These are phyloP conservation scores for Geotrichum fermentans DNA, from an alignment of 1,139 yeast species.

Conservation along the genomic window DNA sequence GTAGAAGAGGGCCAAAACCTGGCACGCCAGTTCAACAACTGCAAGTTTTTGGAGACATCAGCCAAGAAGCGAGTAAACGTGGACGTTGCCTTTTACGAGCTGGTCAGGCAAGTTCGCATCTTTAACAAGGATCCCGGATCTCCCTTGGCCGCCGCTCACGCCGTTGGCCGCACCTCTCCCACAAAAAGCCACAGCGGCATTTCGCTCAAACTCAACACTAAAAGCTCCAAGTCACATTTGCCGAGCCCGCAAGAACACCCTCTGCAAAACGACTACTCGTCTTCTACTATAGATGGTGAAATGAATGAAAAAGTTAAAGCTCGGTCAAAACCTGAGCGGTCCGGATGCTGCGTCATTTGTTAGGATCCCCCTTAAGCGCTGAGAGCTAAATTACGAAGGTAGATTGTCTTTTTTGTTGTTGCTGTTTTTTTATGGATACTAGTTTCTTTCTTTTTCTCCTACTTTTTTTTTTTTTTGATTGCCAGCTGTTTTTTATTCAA, in stretches of 20 bases:
- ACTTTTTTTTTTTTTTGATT: neutral
- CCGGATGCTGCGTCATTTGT: constrained; percentile 1
- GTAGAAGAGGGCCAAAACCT: constrained; percentile 76
- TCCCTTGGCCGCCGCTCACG: constrained; percentile 23
- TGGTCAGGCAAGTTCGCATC: constrained; percentile 61
- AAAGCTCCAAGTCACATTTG: neutral
- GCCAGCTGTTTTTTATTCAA: neutral
- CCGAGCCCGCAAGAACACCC: neutral
- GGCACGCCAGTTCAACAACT: constrained; percentile 59
- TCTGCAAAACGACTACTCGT: neutral
- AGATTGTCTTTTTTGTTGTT: neutral
- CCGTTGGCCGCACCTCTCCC: neutral
- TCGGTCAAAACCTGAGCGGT: neutral
- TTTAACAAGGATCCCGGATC: constrained; percentile 35
- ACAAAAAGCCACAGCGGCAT: neutral
- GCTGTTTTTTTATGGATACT: neutral
- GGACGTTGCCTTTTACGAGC: constrained; percentile 79
- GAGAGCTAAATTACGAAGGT: neutral
- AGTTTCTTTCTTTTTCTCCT: neutral
- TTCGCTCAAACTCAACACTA: neutral
- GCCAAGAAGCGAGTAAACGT: constrained; percentile 93
- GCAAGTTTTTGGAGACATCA: constrained; percentile 85
- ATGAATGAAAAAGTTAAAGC: neutral
- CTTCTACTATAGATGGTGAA: neutral
- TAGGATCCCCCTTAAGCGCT: neutral